phyloP scores from a whole-genome alignment of 768 basidiomycete genomes.

The Cytidiella melzeri region DNA sequence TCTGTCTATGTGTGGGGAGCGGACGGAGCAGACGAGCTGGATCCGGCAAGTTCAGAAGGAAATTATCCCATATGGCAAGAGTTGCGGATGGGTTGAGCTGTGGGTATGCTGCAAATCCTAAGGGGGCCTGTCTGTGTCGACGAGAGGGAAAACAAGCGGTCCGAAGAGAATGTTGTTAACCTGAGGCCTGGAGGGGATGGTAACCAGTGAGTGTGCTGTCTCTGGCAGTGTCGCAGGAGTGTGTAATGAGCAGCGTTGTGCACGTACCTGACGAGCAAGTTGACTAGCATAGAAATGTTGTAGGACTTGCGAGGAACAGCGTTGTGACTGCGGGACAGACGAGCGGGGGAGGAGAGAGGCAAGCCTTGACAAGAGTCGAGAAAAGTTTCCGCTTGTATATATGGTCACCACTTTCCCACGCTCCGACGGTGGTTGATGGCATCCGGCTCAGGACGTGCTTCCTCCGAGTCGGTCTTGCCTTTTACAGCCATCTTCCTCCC shows the following conservation, averaged over 20 bases:
- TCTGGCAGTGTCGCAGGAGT: not conserved
- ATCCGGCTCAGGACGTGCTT: no score
- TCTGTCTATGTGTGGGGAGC: constrained; percentile 4
- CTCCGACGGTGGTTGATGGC: not conserved
- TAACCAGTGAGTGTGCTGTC: constrained; percentile 1
- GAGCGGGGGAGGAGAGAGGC: constrained; percentile 12
- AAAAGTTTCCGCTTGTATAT: constrained; percentile 12
- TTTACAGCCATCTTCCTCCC: not conserved
- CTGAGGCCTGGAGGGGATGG: constrained; percentile 25
- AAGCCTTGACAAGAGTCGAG: constrained; percentile 5
- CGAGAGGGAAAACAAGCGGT: constrained; percentile 50
- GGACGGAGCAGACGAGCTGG: constrained; percentile 34
- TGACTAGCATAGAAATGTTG: constrained; percentile 15
- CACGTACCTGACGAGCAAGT: constrained; percentile 11
- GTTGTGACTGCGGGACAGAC: constrained; percentile 8
- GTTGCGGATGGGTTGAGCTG: constrained; percentile 12
- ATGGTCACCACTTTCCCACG: constrained; percentile 7
- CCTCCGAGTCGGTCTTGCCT: constrained; percentile 2
- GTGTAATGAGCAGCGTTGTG: not conserved
- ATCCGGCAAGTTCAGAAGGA: constrained; percentile 25
- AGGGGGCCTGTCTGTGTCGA: constrained; percentile 75
- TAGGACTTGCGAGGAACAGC: no score
- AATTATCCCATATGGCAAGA: constrained; percentile 39
- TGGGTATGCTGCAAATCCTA: constrained; percentile 35
- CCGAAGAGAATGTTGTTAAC: constrained; percentile 51